phyloP scores from a whole-genome alignment of 2,329 filamentous ascomycete genomes.

The Basipetospora chlamydospora region DNA sequence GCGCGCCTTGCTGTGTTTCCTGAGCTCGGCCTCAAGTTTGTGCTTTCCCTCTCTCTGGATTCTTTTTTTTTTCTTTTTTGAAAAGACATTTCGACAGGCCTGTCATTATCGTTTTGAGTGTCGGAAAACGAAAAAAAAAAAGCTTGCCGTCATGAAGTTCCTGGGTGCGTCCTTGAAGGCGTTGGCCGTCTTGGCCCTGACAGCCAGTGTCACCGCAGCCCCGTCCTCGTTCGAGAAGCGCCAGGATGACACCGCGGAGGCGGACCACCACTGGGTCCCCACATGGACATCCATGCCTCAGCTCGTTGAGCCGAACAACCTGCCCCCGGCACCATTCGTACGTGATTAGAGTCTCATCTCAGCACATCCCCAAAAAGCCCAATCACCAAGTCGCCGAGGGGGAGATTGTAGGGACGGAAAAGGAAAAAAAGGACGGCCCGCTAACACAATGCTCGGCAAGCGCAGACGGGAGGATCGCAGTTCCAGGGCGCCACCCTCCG shows the following conservation, averaged over 20 bases:
- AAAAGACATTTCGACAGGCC: background rate
- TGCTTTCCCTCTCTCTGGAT: background rate
- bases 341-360: too few species aligned
- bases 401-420: too few species aligned
- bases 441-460: background rate
- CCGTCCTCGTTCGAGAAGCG: conserved; percentile 3
- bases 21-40: too few species aligned
- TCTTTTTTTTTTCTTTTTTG: background rate
- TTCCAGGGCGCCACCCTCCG: conserved; percentile 50
- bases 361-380: too few species aligned
- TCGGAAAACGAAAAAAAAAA: too few species aligned
- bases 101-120: background rate
- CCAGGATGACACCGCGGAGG: conserved; percentile 15
- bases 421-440: background rate
- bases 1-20: too few species aligned
- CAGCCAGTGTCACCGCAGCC: conserved; percentile 1
- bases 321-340: conserved; percentile 46
- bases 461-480: conserved; percentile 22
- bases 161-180: conserved; percentile 7
- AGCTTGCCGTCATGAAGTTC: conserved; percentile 2
- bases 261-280: conserved; percentile 38
- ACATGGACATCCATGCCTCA: conserved; percentile 55
- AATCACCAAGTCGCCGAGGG: too few species aligned
- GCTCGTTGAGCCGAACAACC: conserved; percentile 44
- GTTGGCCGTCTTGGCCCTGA: conserved; percentile 8